Evolutionary conservation across 768 basidiomycete species (phyloP).

Genomic region (Lyophyllum decastes): DNA sequence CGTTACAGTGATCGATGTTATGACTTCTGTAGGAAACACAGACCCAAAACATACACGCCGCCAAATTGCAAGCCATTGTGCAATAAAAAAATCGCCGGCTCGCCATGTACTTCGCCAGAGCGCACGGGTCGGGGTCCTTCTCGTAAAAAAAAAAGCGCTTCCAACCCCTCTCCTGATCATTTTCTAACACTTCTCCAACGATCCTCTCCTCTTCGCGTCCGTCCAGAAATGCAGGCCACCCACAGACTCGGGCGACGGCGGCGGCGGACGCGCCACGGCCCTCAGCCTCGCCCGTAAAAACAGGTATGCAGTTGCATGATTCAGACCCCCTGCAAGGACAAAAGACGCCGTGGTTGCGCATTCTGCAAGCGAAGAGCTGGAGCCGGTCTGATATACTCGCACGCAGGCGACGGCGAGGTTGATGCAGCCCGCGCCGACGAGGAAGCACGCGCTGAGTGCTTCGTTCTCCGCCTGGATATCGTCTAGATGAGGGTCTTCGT

Average conservation of each 20-base stretch:
- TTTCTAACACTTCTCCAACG: neutral
- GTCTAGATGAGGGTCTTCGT: neutral
- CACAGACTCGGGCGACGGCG: no score
- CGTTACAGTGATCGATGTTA: neutral
- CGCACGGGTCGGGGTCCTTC: no score
- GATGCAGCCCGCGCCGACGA: slow-evolving; percentile 13
- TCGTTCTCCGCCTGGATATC: neutral
- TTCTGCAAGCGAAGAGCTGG: neutral
- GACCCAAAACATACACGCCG: neutral
- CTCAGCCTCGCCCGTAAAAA: slow-evolving; percentile 9
- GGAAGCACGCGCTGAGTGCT: slow-evolving; percentile 14
- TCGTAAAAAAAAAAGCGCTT: neutral
- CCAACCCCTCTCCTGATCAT: neutral
- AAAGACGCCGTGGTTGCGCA: slow-evolving; percentile 7
- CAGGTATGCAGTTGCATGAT: slow-evolving; percentile 12
- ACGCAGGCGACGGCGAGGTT: slow-evolving; percentile 13
- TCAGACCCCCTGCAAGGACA: slow-evolving; percentile 6
- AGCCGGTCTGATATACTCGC: neutral
- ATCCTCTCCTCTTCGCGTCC: neutral
- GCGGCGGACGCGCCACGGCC: neutral
- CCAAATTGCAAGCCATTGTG: no score
- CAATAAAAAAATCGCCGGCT: neutral
- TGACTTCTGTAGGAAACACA: neutral
- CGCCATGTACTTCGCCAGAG: neutral
- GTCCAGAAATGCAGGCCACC: neutral